Evolutionary conservation across 495 filamentous ascomycete species (phyloP).

Genomic region (Talaromyces ruber): DNA sequence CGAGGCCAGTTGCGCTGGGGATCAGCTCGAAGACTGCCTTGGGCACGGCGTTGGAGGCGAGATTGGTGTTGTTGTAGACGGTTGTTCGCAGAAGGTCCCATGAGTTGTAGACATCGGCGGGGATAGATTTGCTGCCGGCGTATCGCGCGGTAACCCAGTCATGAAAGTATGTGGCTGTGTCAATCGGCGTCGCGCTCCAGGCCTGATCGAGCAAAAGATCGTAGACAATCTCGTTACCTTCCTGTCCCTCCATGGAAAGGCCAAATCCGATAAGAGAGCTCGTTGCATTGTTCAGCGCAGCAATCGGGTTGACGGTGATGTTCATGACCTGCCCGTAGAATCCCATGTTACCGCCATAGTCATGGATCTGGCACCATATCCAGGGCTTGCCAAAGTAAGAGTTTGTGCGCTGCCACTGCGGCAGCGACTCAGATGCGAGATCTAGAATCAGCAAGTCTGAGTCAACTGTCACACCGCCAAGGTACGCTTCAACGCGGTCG

Average conservation of each 20-base stretch:
- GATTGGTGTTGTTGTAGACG: slow-evolving; percentile 45
- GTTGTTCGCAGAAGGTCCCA: slow-evolving; percentile 41
- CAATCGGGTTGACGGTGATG: slow-evolving; percentile 36
- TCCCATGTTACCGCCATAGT: slow-evolving; percentile 43
- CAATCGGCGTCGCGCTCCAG: slow-evolving; percentile 33
- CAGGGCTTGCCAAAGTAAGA: slow-evolving; percentile 46
- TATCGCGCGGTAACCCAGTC: slow-evolving; percentile 40
- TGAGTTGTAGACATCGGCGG: slow-evolving; percentile 27
- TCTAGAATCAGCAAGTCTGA: slow-evolving; percentile 44
- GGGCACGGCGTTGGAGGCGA: slow-evolving; percentile 29
- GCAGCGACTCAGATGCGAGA: slow-evolving; percentile 40
- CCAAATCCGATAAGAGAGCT: slow-evolving; percentile 37
- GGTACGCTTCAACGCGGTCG: slow-evolving; percentile 37
- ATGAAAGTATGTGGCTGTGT: slow-evolving; percentile 36
- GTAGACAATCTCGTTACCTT: slow-evolving; percentile 49
- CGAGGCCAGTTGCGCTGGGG: slow-evolving; percentile 28
- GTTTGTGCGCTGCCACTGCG: slow-evolving; percentile 43
- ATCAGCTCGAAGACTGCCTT: slow-evolving; percentile 40
- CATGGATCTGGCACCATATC: slow-evolving; percentile 44
- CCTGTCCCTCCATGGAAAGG: slow-evolving; percentile 41
- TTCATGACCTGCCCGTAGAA: slow-evolving; percentile 44
- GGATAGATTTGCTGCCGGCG: slow-evolving; percentile 21
- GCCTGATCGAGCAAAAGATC: slow-evolving; percentile 43
- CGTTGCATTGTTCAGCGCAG: slow-evolving; percentile 25
- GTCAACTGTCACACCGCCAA: slow-evolving; percentile 35